Evolutionary conservation across 1,139 yeast species (phyloP).

Genomic region (Pichia sp.): DNA sequence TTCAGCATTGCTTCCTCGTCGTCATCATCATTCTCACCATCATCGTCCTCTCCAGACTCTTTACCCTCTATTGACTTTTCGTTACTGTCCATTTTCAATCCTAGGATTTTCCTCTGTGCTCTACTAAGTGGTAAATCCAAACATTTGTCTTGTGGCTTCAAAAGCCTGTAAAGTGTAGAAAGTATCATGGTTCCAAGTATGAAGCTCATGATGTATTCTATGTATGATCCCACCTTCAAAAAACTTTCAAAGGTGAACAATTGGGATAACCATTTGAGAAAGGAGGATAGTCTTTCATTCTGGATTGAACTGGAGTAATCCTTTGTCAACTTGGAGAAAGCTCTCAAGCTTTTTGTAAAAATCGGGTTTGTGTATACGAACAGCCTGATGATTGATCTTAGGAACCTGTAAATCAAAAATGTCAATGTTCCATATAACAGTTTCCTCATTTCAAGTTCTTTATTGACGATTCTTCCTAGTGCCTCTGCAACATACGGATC

Average conservation of each 20-base stretch:
- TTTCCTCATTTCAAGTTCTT: conserved; percentile 27
- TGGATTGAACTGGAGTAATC: background rate
- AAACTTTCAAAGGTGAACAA: conserved; percentile 11
- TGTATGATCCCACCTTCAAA: conserved; percentile 1
- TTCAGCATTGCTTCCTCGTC: conserved; percentile 4
- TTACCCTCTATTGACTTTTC: background rate
- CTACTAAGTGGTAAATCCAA: conserved; percentile 31
- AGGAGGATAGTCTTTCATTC: background rate
- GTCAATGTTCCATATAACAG: conserved; percentile 22
- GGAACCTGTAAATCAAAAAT: conserved; percentile 23
- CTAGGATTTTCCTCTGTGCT: conserved; percentile 31
- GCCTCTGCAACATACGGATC: conserved; percentile 30
- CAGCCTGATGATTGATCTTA: conserved; percentile 23
- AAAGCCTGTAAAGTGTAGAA: conserved; percentile 21
- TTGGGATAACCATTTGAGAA: background rate
- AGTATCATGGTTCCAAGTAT: conserved; percentile 22
- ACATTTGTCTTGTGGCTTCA: conserved; percentile 33
- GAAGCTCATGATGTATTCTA: conserved; percentile 12
- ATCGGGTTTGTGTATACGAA: conserved; percentile 14
- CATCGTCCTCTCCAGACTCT: background rate
- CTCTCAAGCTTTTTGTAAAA: background rate
- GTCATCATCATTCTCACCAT: conserved; percentile 4
- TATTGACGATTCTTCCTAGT: conserved; percentile 27
- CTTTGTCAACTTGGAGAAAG: background rate
- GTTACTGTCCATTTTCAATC: conserved; percentile 16